Base-by-base conservation (phyloP, 805 yeast genomes). In the Schwanniomyces vanrijiae region DNA sequence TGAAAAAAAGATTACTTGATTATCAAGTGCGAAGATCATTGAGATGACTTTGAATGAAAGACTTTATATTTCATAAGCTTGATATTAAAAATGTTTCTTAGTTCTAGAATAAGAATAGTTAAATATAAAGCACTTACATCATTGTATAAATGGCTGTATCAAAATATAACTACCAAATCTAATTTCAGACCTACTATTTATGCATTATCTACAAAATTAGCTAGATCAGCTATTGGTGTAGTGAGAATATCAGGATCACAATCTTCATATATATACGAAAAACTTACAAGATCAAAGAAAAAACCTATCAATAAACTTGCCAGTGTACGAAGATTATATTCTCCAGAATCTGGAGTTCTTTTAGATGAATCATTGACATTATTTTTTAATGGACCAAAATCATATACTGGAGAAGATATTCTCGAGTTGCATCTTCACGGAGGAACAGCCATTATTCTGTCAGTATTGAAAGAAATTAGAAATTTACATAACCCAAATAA, bases 361-460 rank as follows among this genome's bases (percentile, higher is more conserved):
- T 64, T 94, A 7, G 99, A 94, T 65, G 86, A 88, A 50, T 88
- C 97, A 0, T 64, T 94, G 16, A 71, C 85, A 0, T 57, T 90
- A 1, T 84, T 68, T 58, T 91, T 92, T 65, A 63, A 79, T 14
- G 78, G 77, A 1, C 97, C 97, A 0, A 70, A 75, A 11, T 84
- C 96, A 0, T 94, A 84, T 58, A 94, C 98, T 0, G 99, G 99
- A 1, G 98, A 94, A 62, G 97, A 92, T 55, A 56, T 86, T 21
- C 69, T 91, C 8, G 99, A 94, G 58, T 62, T 94, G n/a, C 97
- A 94, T 59, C 65, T 88, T 2, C 99, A 94, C 64, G 99, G 99
- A 3, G 97, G 98, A 3, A 82, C 78, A 10, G 97, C 98, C 0
- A 89, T 92, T 1, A 79, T 88, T 2, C 72, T 75, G 41, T 77